phyloP scores from a whole-genome alignment of 768 basidiomycete species.

The Candolleomyces eurysporus region DNA sequence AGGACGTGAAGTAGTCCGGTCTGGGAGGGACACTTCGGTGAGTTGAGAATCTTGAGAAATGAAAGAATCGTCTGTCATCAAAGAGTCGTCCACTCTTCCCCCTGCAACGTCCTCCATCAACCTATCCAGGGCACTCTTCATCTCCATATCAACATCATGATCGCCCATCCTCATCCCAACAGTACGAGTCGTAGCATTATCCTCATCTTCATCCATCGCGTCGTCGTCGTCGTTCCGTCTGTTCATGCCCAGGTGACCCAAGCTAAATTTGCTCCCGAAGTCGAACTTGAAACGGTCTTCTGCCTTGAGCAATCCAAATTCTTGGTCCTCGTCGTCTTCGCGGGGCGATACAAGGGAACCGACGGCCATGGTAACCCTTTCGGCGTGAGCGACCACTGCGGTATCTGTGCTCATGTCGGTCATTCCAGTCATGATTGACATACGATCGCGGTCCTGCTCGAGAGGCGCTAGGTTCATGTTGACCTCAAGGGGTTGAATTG shows the following conservation, averaged over 20 bases:
- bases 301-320: conserved; percentile 29
- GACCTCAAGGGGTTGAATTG: not conserved
- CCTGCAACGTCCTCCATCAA: conserved; percentile 68
- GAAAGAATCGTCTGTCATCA: conserved; percentile 40
- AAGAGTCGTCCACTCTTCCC: conserved; percentile 38
- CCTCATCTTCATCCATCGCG: not conserved
- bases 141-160: conserved; percentile 63
- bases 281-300: conserved; percentile 36
- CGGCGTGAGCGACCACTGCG: conserved; percentile 47
- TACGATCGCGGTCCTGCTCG: conserved; percentile 36
- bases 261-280: conserved; percentile 48
- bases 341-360: conserved; percentile 13
- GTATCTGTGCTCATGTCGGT: conserved; percentile 49
- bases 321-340: conserved; percentile 23
- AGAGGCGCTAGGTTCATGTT: conserved; percentile 1
- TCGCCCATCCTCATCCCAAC: conserved; percentile 42
- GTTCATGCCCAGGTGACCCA: conserved; percentile 33
- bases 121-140: conserved; percentile 70
- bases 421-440: conserved; percentile 37
- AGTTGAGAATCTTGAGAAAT: conserved; percentile 23
- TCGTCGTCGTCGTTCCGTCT: conserved; percentile 15
- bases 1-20: conserved; percentile 17
- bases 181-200: not conserved
- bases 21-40: conserved; percentile 9
- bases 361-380: conserved; percentile 33